Conservation (phyloP, 202 grass and related monocot genomes). For the Setaria viridis region DNA sequence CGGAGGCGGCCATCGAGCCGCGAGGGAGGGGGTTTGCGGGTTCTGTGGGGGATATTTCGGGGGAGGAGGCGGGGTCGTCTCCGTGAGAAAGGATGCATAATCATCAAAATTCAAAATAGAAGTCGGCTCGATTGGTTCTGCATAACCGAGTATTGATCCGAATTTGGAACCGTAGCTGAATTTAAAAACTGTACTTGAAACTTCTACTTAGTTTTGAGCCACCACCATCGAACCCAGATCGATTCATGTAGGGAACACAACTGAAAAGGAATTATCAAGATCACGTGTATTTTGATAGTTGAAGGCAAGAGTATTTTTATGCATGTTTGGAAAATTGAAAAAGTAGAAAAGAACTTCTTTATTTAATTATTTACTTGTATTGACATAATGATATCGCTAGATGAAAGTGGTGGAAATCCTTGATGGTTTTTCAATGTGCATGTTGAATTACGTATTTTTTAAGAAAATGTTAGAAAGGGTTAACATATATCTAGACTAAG, state of each 20-base stretch:
- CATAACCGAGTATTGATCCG: neutral
- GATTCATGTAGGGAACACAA: too few species aligned
- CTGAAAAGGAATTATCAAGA: too few species aligned
- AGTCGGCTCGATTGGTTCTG: neutral
- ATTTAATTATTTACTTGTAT: neutral
- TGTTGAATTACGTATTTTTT: neutral
- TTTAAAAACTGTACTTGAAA: neutral
- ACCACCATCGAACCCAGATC: too few species aligned
- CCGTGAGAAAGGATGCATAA: neutral
- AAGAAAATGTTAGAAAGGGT: too few species aligned
- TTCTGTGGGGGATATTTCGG: neutral
- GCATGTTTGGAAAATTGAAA: too few species aligned
- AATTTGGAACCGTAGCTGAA: neutral
- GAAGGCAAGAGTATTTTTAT: too few species aligned
- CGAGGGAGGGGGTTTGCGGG: neutral
- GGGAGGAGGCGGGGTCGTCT: neutral
- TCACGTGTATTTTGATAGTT: too few species aligned
- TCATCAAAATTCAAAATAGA: neutral
- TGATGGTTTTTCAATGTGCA: neutral
- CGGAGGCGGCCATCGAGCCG: conserved; percentile 37
- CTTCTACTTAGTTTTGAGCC: neutral
- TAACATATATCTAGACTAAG: too few species aligned
- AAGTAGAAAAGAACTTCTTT: too few species aligned
- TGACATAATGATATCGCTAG: too few species aligned
- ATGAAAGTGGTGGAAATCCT: neutral